phyloP scores from a whole-genome alignment of 1,284 basidiomycete genomes.

The Clitocybe nebularis region DNA sequence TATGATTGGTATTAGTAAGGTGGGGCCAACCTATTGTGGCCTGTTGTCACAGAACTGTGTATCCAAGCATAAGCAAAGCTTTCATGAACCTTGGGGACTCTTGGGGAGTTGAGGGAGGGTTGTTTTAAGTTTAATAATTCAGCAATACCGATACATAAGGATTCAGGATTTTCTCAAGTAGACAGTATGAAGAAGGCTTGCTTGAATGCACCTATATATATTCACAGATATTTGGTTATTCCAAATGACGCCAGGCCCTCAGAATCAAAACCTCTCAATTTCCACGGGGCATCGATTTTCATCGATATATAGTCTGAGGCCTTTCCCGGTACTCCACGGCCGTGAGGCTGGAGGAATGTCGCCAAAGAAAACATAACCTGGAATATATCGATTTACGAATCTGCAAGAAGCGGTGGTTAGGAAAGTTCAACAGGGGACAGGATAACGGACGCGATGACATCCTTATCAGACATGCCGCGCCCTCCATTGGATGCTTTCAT shows the following conservation, averaged over 20 bases:
- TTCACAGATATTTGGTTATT: too few relatives aligned
- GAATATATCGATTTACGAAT: conserved; percentile 80
- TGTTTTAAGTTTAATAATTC: too few relatives aligned
- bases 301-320: conserved; percentile 41
- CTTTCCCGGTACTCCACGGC: conserved; percentile 36
- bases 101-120: too few relatives aligned
- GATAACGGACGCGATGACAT: conserved; percentile 62
- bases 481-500: conserved; percentile 86
- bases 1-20: not conserved
- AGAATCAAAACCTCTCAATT: conserved; percentile 20
- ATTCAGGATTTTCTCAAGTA: too few relatives aligned
- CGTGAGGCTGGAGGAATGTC: conserved; percentile 33
- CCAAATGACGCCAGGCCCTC: not conserved
- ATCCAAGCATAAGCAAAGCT: too few relatives aligned
- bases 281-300: conserved; percentile 36
- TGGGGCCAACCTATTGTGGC: too few relatives aligned
- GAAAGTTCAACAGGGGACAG: not conserved
- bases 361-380: conserved; percentile 79
- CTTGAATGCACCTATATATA: too few relatives aligned
- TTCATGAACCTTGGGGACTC: too few relatives aligned
- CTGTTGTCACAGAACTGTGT: too few relatives aligned
- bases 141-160: too few relatives aligned
- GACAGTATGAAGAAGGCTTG: too few relatives aligned
- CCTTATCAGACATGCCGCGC: conserved; percentile 78
- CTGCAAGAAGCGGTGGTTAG: conserved; percentile 28